Evolutionary conservation across 164 flowering plant genomes (phyloP).

Genomic region (Protea cynaroides): DNA sequence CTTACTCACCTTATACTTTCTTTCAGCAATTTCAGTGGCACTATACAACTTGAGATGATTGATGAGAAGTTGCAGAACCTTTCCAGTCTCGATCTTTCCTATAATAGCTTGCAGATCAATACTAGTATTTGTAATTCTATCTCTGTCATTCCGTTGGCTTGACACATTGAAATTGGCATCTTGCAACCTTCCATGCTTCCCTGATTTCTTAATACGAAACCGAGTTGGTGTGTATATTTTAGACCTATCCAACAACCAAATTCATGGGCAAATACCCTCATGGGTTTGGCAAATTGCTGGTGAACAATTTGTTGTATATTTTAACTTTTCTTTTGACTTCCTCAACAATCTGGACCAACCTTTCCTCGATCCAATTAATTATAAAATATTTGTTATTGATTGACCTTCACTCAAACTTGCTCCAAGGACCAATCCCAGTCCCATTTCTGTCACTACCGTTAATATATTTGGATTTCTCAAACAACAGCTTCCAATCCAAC

Average conservation of each 20-base stretch:
- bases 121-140: neutral
- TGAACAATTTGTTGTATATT: neutral
- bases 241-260: constrained; percentile 45
- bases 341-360: constrained; percentile 17
- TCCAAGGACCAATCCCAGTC: constrained; percentile 32
- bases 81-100: constrained; percentile 30
- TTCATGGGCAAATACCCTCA: constrained; percentile 32
- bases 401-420: constrained; percentile 42
- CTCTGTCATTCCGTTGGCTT: constrained; percentile 19
- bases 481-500: constrained; percentile 29
- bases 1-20: constrained; percentile 24
- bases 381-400: constrained; percentile 7
- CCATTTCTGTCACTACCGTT: constrained; percentile 19
- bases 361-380: neutral
- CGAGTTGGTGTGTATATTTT: constrained; percentile 20
- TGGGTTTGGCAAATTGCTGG: constrained; percentile 33
- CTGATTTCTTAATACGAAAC: constrained; percentile 20
- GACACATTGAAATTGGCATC: constrained; percentile 32
- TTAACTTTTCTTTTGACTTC: constrained; percentile 40
- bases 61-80: constrained; percentile 18
- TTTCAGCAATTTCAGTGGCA: constrained; percentile 32
- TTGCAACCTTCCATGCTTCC: constrained; percentile 30
- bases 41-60: constrained; percentile 8
- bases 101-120: constrained; percentile 15
- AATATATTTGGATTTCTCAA: constrained; percentile 40